phyloP scores from a whole-genome alignment of 163 green algal species.

The Chlamydomonas reinhardtii region DNA sequence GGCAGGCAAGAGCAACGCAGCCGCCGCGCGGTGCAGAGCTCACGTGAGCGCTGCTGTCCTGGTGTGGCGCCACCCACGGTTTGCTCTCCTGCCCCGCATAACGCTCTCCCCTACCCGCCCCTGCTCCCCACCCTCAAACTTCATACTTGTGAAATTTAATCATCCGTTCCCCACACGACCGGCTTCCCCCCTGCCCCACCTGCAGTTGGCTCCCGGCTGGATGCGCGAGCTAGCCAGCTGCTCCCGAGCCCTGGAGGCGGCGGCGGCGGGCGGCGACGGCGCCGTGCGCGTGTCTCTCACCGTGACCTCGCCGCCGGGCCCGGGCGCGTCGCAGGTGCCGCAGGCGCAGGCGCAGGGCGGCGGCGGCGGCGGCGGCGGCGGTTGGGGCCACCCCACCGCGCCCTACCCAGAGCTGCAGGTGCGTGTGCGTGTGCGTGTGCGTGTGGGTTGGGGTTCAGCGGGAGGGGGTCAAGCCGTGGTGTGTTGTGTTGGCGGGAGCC shows the following conservation, averaged over 20 bases:
- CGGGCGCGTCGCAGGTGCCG: not conserved
- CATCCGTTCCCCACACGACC: too few relatives aligned
- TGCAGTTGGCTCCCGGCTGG: constrained; percentile 16
- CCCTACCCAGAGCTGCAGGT: constrained; percentile 46
- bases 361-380: constrained; percentile 1
- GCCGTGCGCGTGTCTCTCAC: constrained; percentile 1
- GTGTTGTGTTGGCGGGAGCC: too few relatives aligned
- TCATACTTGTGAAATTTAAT: too few relatives aligned
- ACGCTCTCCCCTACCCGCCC: too few relatives aligned
- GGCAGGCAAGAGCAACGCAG: too few relatives aligned
- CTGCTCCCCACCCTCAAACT: too few relatives aligned
- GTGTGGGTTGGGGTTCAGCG: not conserved
- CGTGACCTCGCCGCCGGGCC: constrained; percentile 12
- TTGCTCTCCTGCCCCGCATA: too few relatives aligned
- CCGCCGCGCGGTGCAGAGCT: too few relatives aligned
- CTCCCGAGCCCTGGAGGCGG: constrained; percentile 2
- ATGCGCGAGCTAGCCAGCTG: not conserved
- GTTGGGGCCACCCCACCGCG: constrained; percentile 15
- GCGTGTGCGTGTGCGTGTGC: not conserved
- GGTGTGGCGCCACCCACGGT: too few relatives aligned
- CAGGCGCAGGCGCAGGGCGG: not conserved
- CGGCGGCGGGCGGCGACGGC: not conserved
- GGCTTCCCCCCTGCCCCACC: not conserved
- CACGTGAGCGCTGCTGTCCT: too few relatives aligned
- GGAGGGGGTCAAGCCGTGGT: too few relatives aligned